Percentiles rank a stretch among this genome's conserved stretches.
Evolutionary conservation across 1,139 yeast species (phyloP).

Genomic region (Kodamaea sp.): DNA sequence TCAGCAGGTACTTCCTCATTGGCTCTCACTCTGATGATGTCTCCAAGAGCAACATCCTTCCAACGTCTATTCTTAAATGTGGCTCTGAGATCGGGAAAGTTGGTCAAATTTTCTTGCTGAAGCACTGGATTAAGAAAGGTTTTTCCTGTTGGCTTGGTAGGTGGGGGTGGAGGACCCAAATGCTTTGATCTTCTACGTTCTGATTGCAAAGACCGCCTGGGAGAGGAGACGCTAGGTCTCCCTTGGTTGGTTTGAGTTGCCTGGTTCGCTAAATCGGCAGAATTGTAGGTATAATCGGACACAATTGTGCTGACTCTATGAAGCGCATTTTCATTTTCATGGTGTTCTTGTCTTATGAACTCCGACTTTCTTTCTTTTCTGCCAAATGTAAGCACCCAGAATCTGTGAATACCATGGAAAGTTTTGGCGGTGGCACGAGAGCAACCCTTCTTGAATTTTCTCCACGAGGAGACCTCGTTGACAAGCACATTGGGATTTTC

Average conservation of each 20-base stretch:
- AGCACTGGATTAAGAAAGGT: slow-evolving; percentile 37
- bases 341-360: slow-evolving; percentile 26
- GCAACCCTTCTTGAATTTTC: slow-evolving; percentile 56
- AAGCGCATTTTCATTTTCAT: slow-evolving; percentile 31
- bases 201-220: slow-evolving; percentile 8
- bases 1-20: slow-evolving; percentile 97
- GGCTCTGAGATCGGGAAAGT: slow-evolving; percentile 19
- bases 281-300: slow-evolving; percentile 31
- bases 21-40: slow-evolving; percentile 76
- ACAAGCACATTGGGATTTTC: slow-evolving; percentile 77
- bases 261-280: slow-evolving; percentile 8
- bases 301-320: slow-evolving; percentile 43
- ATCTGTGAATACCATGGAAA: slow-evolving; percentile 24
- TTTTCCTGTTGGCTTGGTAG: slow-evolving; percentile 19
- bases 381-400: slow-evolving; percentile 30
- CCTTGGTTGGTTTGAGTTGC: not conserved
- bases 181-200: slow-evolving; percentile 15
- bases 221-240: slow-evolving; percentile 8
- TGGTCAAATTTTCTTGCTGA: slow-evolving; percentile 21
- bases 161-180: slow-evolving; percentile 6
- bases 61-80: slow-evolving; percentile 72
- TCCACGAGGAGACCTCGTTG: slow-evolving; percentile 65
- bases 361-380: slow-evolving; percentile 29
- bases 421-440: slow-evolving; percentile 23
- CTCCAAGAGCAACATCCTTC: slow-evolving; percentile 92